A percentile compares a stretch with the other conserved stretches of the same genome.
Conservation (phyloP, 495 filamentous ascomycete genomes). For the Delitschia confertaspora region DNA sequence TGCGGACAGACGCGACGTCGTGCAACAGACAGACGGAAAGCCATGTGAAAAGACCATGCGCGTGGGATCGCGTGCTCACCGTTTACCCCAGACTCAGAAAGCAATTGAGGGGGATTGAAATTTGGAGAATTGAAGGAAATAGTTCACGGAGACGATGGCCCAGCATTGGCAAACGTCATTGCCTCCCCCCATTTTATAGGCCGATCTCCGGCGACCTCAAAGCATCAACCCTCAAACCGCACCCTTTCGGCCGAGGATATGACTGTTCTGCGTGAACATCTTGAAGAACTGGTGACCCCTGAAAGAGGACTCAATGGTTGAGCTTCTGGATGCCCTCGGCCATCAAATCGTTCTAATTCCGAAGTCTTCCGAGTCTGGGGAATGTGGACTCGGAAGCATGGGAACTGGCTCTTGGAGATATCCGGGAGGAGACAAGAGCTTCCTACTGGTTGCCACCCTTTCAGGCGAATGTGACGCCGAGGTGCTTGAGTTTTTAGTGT, state of each 20-base stretch:
- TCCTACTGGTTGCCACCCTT: conserved; percentile 11
- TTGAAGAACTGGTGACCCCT: too few species aligned
- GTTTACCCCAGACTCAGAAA: too few species aligned
- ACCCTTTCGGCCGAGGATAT: conserved; percentile 27
- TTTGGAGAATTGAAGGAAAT: too few species aligned
- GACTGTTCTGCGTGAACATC: conserved; percentile 13
- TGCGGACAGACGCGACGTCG: too few species aligned
- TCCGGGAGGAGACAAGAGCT: conserved; percentile 14
- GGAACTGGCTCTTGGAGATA: too few species aligned
- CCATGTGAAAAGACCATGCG: too few species aligned
- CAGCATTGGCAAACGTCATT: conserved; percentile 29
- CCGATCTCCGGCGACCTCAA: conserved; percentile 7
- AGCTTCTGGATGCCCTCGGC: conserved; percentile 15
- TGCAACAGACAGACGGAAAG: too few species aligned
- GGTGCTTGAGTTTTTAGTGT: conserved; percentile 3
- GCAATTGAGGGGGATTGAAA: too few species aligned
- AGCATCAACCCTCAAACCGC: not conserved
- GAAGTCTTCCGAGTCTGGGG: conserved; percentile 9
- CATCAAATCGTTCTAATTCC: too few species aligned
- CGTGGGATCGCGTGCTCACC: too few species aligned
- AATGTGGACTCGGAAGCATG: too few species aligned
- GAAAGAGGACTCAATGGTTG: conserved; percentile 18
- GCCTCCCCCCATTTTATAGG: conserved; percentile 1
- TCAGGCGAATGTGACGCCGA: not conserved
- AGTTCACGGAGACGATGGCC: too few species aligned